A percentile compares a stretch with the other conserved stretches of the same genome.
Conservation (phyloP, 495 filamentous ascomycete species). For the Aeminium ludgeri region DNA sequence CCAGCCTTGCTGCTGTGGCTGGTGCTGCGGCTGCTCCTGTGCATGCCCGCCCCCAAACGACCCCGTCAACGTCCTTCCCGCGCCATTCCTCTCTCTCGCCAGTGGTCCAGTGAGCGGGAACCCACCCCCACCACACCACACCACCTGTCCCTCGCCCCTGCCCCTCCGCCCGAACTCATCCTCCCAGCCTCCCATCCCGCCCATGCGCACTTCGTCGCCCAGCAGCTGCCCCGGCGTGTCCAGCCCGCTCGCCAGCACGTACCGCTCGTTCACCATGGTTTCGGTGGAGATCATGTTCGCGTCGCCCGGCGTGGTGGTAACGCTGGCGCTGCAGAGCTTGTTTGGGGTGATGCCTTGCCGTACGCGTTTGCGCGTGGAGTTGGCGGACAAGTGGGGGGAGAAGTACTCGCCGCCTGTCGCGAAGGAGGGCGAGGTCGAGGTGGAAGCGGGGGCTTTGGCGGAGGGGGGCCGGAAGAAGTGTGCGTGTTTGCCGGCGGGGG, state of each 20-base stretch:
- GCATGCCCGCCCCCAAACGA: background rate
- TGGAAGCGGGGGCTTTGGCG: constrained; percentile 45
- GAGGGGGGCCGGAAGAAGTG: constrained; percentile 53
- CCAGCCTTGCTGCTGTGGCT: constrained; percentile 23
- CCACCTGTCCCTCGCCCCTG: background rate
- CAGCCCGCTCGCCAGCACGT: constrained; percentile 45
- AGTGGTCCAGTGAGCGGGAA: constrained; percentile 9
- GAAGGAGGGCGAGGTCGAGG: constrained; percentile 25
- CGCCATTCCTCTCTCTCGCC: constrained; percentile 16
- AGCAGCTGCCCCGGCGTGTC: constrained; percentile 37
- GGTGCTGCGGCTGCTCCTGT: constrained; percentile 11
- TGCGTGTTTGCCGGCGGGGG: constrained; percentile 21
- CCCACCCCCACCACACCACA: no score
- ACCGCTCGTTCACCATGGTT: constrained; percentile 38
- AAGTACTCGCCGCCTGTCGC: constrained; percentile 16
- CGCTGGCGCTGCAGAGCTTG: background rate
- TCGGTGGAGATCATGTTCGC: constrained; percentile 1
- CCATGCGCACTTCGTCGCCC: constrained; percentile 33
- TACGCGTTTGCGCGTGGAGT: constrained; percentile 1
- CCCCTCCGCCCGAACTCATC: background rate
- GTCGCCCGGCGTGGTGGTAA: constrained; percentile 5
- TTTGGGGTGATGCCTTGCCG: background rate
- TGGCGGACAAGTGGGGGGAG: constrained; percentile 21
- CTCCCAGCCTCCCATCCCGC: background rate
- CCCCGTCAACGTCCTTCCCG: constrained; percentile 2